These are phyloP conservation scores for Aspergillus panamensis DNA, from an alignment of 495 filamentous ascomycete species.

Conservation along the genomic window DNA sequence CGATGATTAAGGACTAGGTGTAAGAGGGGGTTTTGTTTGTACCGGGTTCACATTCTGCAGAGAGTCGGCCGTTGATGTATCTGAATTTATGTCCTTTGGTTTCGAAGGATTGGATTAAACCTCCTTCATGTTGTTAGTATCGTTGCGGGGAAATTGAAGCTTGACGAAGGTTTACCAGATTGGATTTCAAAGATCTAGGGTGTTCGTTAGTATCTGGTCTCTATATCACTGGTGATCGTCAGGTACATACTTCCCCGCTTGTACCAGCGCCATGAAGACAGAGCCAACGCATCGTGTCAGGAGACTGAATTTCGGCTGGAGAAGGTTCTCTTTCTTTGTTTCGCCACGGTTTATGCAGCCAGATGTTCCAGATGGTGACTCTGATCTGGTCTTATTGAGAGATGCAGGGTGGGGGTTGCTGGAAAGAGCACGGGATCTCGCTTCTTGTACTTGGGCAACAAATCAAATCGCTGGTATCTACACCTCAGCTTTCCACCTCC, in stretches of 20 bases:
- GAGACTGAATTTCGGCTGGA: background rate
- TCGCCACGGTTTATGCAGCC: background rate
- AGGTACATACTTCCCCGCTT: slow-evolving; percentile 31
- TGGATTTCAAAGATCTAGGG: slow-evolving; percentile 43
- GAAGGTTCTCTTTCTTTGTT: background rate
- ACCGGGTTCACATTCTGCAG: slow-evolving; percentile 32
- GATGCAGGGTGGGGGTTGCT: slow-evolving; percentile 38
- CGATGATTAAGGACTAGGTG: background rate
- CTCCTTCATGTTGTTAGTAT: slow-evolving; percentile 24
- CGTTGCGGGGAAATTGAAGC: background rate
- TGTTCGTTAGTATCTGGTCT: slow-evolving; percentile 9
- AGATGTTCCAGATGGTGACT: too few species aligned
- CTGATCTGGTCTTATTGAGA: background rate
- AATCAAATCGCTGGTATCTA: background rate
- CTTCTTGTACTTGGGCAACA: background rate
- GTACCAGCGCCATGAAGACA: slow-evolving; percentile 41
- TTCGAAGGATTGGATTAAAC: slow-evolving; percentile 31
- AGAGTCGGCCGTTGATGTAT: slow-evolving; percentile 33
- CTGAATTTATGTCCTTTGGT: slow-evolving; percentile 34
- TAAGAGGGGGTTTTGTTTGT: background rate
- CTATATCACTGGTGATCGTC: background rate
- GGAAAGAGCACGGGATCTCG: slow-evolving; percentile 53
- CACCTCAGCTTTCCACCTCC: background rate
- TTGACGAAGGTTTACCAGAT: slow-evolving; percentile 20
- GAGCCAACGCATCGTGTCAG: slow-evolving; percentile 35